A percentile compares a stretch with the other conserved stretches of the same genome.
phyloP scores from a whole-genome alignment of 208 protist genomes.

The Crithidia brevicula region DNA sequence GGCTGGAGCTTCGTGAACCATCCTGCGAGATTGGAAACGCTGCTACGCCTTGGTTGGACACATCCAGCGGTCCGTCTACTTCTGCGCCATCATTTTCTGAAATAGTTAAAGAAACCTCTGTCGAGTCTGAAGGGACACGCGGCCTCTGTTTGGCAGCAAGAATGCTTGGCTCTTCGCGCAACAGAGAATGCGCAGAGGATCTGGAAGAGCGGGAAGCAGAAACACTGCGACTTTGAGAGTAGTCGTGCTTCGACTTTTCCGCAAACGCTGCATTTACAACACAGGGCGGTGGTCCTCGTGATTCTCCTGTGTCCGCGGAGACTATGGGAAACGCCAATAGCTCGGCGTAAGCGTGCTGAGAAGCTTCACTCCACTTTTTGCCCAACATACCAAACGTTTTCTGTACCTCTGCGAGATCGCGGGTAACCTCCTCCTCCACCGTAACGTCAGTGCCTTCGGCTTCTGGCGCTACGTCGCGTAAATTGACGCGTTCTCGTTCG shows the following conservation, averaged over 20 bases:
- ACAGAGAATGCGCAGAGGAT: not conserved
- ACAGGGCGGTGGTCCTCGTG: not conserved
- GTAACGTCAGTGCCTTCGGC: not conserved
- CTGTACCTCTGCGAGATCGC: slow-evolving; percentile 28
- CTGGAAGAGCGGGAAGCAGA: not conserved
- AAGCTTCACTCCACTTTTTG: not conserved
- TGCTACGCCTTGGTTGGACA: not conserved
- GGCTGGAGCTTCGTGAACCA: not conserved
- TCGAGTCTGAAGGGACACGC: no score
- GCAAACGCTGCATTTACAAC: not conserved
- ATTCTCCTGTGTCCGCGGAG: not conserved
- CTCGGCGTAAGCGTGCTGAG: not conserved
- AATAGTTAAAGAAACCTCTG: not conserved
- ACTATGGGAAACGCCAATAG: not conserved
- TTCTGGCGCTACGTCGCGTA: not conserved
- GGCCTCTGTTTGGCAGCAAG: no score
- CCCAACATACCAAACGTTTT: not conserved
- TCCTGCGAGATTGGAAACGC: not conserved
- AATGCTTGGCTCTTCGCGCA: not conserved
- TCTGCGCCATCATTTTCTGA: not conserved
- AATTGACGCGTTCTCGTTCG: not conserved
- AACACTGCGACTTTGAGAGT: not conserved
- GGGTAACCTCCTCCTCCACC: slow-evolving; percentile 8
- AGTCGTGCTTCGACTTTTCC: not conserved
- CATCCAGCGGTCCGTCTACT: not conserved